Evolutionary conservation across 2,329 filamentous ascomycete species (phyloP), one percentile per base, ranked within the genome.

Genomic region (Pseudocercospora pini-densiflorae): DNA sequence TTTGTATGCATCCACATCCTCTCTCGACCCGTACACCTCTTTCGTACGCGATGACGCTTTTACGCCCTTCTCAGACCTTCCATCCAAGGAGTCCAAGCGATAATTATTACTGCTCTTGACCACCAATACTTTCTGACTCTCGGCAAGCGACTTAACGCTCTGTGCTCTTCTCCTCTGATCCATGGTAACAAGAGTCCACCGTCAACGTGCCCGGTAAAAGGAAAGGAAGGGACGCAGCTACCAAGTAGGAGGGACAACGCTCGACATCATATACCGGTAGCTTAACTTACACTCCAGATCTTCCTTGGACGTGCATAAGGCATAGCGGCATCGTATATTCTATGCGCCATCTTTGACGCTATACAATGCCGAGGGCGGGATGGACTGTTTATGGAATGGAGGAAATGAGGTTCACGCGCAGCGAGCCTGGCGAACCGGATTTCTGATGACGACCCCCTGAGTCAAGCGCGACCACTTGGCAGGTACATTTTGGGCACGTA

Each of bases 111-210:
- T 58, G 55, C 55, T 58, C 55, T 36, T 43, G 55, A 58, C 55
- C 54, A 58, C 54, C 55, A 58, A 24, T 14, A 31, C 55, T 9
- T 33, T 19, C 55, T 43, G 55, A 24, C 55, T 58, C 55, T 58
- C 55, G 10, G 55, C 31, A 40, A 40, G 55, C 33, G 55, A 58
- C 31, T 58, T 40, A 14, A 58, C 55, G 55, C 55, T 58, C 55
- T 58, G 55, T 16, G 55, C 55, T 43, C 55, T 10, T 24, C 10
- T 36, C 55, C 55, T 36, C 31, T n/a, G 19, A 58, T 58, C 55
- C 55, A 58, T 58, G 55, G 29, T 24, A 40, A 31, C 24, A 16
- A 4, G 24, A 51, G 19, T 10, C 16, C 45, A 49, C 45, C 45
- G 23, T 24, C 45, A 49, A 49, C 45, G 45, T 8, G 9, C 47